Base-by-base conservation (phyloP, 1,284 basidiomycete genomes). In the Ceratorhiza oryzae-sativae region DNA sequence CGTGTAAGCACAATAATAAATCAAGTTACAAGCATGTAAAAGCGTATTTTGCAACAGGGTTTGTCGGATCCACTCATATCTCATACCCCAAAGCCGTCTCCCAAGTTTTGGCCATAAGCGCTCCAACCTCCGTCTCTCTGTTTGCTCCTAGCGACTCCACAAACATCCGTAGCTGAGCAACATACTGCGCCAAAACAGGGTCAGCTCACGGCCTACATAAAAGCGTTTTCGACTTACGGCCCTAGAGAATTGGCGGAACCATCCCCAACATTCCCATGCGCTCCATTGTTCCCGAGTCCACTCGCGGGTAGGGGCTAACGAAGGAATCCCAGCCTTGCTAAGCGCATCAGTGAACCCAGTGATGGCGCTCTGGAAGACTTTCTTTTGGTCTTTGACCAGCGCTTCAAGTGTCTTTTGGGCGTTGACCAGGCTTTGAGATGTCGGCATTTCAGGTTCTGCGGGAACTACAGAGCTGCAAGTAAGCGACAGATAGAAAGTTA, bases 181-280 rank as follows among this genome's bases (percentile, higher is more conserved):
- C 65, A 25, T 56, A 68, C 65, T 68, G 20, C 60, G 25, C 25
- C 25, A 32, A 42, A 39, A 20, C 36, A 25, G 58, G 20, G n/a
- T 59, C n/a, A 42, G 6, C 8, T 49, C n/a, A 25, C 15, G 10
- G 27, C 20, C 8, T 30, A 30, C 25, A 23, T 39, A 25, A 20
- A 5, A 32, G 10, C 20, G 45, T 20, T 36, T 73, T 55, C 13
- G 1, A 84, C 90, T 77, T 73, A 94, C 93, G 78, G 82, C 84
- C 77, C 92, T 83, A 79, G 90, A 91, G 82, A 93, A 94, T 77
- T 95, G 91, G 72, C 90, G 84, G 77, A 91, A 94, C 93, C 92
- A 94, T 4, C 90, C 88, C 89, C 91, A 93, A 0, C 90, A 90
- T 80, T 91, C 89, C 92, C 92, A 94, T 3, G 85, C 83, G 42